These are phyloP conservation scores for Dendrobium huoshanense DNA, from an alignment of 106 monocot species.

Conservation along the genomic window DNA sequence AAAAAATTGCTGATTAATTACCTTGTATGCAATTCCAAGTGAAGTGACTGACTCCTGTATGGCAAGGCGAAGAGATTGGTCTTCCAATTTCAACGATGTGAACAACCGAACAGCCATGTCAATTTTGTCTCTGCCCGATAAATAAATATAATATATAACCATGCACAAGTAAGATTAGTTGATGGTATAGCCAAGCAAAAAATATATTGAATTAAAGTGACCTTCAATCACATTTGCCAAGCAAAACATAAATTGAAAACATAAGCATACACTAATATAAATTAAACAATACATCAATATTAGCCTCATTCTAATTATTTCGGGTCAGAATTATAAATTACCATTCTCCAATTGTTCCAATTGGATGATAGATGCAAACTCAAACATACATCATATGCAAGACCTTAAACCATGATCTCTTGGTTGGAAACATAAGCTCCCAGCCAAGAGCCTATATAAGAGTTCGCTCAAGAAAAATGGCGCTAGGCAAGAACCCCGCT, in stretches of 20 bases:
- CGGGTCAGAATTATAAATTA: background rate
- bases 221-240: background rate
- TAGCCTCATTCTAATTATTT: background rate
- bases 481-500: too few relatives aligned
- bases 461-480: too few relatives aligned
- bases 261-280: background rate
- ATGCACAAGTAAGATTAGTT: background rate
- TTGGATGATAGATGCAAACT: too few relatives aligned
- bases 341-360: background rate
- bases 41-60: slow-evolving; percentile 83
- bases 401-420: too few relatives aligned
- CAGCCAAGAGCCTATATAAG: too few relatives aligned
- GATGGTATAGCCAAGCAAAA: background rate
- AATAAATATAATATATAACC: background rate
- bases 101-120: slow-evolving; percentile 90
- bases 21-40: slow-evolving; percentile 84
- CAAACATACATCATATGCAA: too few relatives aligned
- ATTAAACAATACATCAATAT: too few relatives aligned
- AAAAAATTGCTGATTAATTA: slow-evolving; percentile 10
- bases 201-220: background rate
- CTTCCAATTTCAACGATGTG: slow-evolving; percentile 77
- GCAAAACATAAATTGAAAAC: background rate
- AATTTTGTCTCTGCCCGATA: slow-evolving; percentile 61
- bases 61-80: slow-evolving; percentile 73
- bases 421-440: too few relatives aligned